Conservation (phyloP, 176 grass and related monocot species). For the Saccharum spontaneum region DNA sequence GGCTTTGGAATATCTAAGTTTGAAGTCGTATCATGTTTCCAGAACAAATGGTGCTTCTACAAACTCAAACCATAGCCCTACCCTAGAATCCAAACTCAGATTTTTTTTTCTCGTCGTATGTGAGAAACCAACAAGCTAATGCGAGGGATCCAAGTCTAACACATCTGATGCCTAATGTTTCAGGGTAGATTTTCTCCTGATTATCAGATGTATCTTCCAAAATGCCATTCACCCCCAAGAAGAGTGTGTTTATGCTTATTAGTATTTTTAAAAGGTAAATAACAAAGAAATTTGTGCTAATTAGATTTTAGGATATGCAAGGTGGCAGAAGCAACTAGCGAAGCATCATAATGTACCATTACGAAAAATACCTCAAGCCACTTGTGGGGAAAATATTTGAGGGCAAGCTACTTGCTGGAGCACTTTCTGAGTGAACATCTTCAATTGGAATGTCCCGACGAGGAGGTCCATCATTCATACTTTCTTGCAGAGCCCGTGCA, state of each 20-base stretch:
- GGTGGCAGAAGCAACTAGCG: conserved; percentile 5
- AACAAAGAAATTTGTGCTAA: conserved; percentile 2
- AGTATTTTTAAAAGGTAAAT: conserved; percentile 4
- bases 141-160: conserved; percentile 1
- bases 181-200: conserved; percentile 8
- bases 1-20: background rate
- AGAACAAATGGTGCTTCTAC: background rate
- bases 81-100: background rate
- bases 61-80: background rate
- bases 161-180: conserved; percentile 11
- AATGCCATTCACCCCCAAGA: conserved; percentile 6
- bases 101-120: background rate
- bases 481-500: conserved; percentile 84
- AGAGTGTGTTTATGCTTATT: conserved; percentile 12
- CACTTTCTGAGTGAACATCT: conserved; percentile 39
- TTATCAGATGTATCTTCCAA: background rate
- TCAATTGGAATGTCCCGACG: conserved; percentile 37
- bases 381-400: conserved; percentile 42
- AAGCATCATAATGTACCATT: conserved; percentile 30
- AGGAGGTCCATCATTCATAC: conserved; percentile 67
- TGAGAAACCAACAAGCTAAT: conserved; percentile 14
- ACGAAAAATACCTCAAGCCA: conserved; percentile 56
- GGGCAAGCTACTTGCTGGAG: conserved; percentile 40
- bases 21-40: background rate
- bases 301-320: conserved; percentile 9